Evolutionary conservation across 2,329 filamentous ascomycete species (phyloP), one percentile per base, ranked within the genome.

Genomic region (Exophiala dermatitidis): DNA sequence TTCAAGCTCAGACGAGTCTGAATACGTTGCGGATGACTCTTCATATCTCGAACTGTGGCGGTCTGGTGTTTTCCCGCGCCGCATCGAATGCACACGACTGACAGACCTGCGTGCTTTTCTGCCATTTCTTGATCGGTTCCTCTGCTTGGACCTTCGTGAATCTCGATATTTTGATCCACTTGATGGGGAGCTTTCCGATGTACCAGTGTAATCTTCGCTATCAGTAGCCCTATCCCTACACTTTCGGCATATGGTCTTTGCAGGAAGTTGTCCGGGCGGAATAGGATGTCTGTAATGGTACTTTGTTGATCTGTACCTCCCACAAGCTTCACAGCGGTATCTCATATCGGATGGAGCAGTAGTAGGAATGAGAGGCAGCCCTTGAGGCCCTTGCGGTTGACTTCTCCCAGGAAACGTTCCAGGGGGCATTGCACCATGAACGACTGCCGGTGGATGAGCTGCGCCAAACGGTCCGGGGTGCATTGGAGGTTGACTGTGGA

Each of bases 241-340:
- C 45, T 53, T 60, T 28, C 52, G 54, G 45, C 62, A 63, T 8
- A 62, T 56, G 3, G 57, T 62, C 31, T 53, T 59, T 8, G 31
- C 45, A 5, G 62, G 62, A 7, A 60, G 37, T 36, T 60, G 55
- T 31, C 60, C 60, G 26, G 57, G 48, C 34, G 50, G 51, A 5
- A 63, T 49, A 9, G 57, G 60, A 41, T 62, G 60, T 31, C 49
- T 58, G 51, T 58, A 60, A 32, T 63, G 60, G 48, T 61, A 62
- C 33, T 56, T 53, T 6, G 60, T 46, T 32, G 62, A 63, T 37
- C 62, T 48, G 33, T 56, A 62, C 10, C 57, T 50, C n/a, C 62
- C 60, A 40, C 62, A 63, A 28, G 59, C 53, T 6, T 55, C 57
- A 46, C 62, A 63, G 42, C 61, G 62, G 53, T 61, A 60, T 52